Evolutionary conservation across 2,329 filamentous ascomycete species (phyloP).

Genomic region (Diaporthe citri): DNA sequence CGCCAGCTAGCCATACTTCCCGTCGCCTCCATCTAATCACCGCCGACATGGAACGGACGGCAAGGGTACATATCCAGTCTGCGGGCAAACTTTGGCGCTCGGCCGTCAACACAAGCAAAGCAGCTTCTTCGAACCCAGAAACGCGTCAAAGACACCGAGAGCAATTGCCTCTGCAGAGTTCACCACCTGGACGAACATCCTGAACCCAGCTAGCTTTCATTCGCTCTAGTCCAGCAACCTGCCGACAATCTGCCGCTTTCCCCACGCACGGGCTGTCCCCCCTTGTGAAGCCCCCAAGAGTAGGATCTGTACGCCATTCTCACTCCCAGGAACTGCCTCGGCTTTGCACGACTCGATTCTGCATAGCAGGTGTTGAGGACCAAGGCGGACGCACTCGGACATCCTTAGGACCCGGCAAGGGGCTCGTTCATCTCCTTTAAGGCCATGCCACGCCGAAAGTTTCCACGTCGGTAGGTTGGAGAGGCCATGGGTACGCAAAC

Average conservation of each 20-base stretch:
- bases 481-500: background rate
- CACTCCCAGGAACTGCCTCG: background rate
- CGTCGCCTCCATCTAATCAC: background rate
- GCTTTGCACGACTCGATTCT: constrained; percentile 12
- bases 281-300: background rate
- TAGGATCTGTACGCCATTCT: background rate
- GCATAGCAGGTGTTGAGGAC: background rate
- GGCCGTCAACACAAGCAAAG: background rate
- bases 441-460: constrained; percentile 4
- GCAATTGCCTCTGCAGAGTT: background rate
- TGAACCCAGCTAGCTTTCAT: background rate
- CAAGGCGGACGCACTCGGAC: background rate
- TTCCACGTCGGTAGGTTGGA: background rate
- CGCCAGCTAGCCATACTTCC: background rate
- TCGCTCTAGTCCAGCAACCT: background rate
- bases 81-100: background rate
- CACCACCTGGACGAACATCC: background rate
- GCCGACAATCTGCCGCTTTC: background rate
- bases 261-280: background rate
- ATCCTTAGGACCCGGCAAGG: background rate
- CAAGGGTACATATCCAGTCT: background rate
- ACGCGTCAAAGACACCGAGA: constrained; percentile 1
- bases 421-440: background rate
- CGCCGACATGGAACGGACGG: background rate
- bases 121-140: background rate